Evolutionary conservation across 345 rosid species (phyloP), one percentile per base, ranked within the genome.

Genomic region (Salix udensis): DNA sequence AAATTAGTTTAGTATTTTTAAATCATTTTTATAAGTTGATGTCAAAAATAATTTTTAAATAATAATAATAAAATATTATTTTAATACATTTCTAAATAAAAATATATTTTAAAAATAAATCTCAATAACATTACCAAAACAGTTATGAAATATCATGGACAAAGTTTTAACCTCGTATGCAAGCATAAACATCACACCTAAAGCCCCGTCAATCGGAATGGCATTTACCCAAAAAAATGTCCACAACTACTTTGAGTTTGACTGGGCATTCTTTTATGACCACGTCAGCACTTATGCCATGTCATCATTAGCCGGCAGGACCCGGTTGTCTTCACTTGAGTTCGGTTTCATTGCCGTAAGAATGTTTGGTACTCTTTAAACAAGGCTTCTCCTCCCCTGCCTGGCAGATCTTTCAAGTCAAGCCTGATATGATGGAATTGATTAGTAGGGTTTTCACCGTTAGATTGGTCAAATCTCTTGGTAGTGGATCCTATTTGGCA

Each of bases 221-320:
- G 77, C 83, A 40, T 67, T 70, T 82, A 66, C 76, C 77, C 78
- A 72, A 75, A 73, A 36, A 81, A 65, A 74, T 26, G 39, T 40
- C 62, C 62, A n/a, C 9, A 55, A 12, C 10, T 13, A n/a, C 62
- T n/a, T n/a, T 4, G 62, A n/a, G 62, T 55, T 77, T 85, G 82
- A 74, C 77, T 18, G 23, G 72, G 71, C 69, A 18, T 2, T 68
- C 34, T 53, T 52, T 62, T 21, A 12, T 46, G 50, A 74, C 77
- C 74, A 68, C 77, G 73, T 79, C 84, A 83, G 44, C 73, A 16
- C 23, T 5, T 24, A 7, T 15, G 13, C 23, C 72, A 65, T 13
- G 72, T 72, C 60, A 66, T 26, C 42, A 58, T 5, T 60, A 26
- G 87, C 87, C 82, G 81, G 85, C 83, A 61, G 81, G 85, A 83